These are phyloP conservation scores for Mortierella polycephala DNA, from an alignment of 371 early-diverging fungal genomes.

Conservation along the genomic window DNA sequence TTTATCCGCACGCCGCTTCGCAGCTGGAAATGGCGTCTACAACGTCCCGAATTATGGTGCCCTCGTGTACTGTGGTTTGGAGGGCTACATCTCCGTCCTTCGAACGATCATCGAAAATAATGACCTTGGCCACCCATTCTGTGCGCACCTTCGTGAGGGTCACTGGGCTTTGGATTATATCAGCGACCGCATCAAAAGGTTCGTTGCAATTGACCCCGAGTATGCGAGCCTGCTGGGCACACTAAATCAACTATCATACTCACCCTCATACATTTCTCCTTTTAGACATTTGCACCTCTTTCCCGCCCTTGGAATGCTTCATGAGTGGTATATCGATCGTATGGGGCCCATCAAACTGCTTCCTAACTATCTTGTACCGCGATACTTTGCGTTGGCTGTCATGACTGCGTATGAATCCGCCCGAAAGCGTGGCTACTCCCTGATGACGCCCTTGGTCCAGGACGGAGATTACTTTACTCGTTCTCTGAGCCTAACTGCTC, in stretches of 20 bases:
- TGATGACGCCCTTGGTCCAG: conserved; percentile 72
- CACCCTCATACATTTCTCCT: too few relatives aligned
- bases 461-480: conserved; percentile 75
- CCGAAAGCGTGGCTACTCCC: conserved; percentile 64
- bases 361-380: conserved; percentile 89
- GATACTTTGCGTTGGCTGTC: conserved; percentile 90
- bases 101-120: conserved; percentile 81
- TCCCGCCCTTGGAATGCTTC: conserved; percentile 63
- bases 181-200: conserved; percentile 75
- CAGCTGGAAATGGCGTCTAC: conserved; percentile 80
- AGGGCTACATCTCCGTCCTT: conserved; percentile 89
- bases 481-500: conserved; percentile 78
- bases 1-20: not conserved
- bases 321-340: conserved; percentile 81
- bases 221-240: too few relatives aligned
- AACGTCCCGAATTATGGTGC: conserved; percentile 85
- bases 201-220: too few relatives aligned
- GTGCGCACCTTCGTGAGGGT: conserved; percentile 89
- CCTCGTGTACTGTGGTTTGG: conserved; percentile 90
- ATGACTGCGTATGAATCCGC: conserved; percentile 82
- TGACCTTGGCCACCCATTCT: conserved; percentile 94
- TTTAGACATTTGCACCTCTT: conserved; percentile 59
- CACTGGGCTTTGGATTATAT: conserved; percentile 93
- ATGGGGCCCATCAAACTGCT: conserved; percentile 73
- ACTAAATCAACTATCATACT: too few relatives aligned